Conservation (phyloP, 148 eudicot genomes). For the Chenopodium quinoa region DNA sequence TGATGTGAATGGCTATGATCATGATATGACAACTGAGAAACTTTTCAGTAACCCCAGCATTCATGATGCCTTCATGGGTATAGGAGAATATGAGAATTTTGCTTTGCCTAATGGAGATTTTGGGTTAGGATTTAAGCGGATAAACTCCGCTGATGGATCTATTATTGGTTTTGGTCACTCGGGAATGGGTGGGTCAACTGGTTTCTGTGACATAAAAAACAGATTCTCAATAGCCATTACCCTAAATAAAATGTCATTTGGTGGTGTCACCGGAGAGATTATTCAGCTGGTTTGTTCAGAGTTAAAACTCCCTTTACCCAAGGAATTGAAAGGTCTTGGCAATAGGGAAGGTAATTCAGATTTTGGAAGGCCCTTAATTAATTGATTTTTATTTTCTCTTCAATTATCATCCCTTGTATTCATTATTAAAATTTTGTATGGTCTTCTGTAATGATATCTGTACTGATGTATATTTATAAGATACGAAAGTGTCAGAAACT, state of each 20-base stretch:
- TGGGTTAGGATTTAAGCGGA: conserved; percentile 80
- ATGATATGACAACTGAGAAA: conserved; percentile 17
- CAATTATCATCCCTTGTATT: background rate
- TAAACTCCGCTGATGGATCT: conserved; percentile 51
- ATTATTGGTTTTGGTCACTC: conserved; percentile 85
- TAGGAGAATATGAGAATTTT: conserved; percentile 69
- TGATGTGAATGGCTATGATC: conserved; percentile 8
- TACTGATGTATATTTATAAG: conserved; percentile 8
- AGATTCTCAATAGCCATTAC: conserved; percentile 85
- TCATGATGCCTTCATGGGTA: conserved; percentile 86
- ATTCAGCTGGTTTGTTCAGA: conserved; percentile 77
- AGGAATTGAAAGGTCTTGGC: conserved; percentile 40
- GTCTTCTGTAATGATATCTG: background rate
- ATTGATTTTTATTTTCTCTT: conserved; percentile 24
- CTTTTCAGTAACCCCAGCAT: conserved; percentile 59
- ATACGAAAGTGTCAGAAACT: background rate
- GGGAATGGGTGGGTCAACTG: conserved; percentile 96
- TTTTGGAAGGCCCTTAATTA: conserved; percentile 52
- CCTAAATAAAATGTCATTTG: conserved; percentile 80
- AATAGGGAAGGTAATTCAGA: conserved; percentile 27
- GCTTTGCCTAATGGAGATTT: conserved; percentile 55
- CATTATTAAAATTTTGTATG: conserved; percentile 15
- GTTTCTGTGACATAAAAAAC: conserved; percentile 66
- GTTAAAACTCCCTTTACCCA: conserved; percentile 66
- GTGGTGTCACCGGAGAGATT: conserved; percentile 65